Evolutionary conservation across 129 eudicot species (phyloP).

Genomic region (Rutidosis leptorrhynchoides): DNA sequence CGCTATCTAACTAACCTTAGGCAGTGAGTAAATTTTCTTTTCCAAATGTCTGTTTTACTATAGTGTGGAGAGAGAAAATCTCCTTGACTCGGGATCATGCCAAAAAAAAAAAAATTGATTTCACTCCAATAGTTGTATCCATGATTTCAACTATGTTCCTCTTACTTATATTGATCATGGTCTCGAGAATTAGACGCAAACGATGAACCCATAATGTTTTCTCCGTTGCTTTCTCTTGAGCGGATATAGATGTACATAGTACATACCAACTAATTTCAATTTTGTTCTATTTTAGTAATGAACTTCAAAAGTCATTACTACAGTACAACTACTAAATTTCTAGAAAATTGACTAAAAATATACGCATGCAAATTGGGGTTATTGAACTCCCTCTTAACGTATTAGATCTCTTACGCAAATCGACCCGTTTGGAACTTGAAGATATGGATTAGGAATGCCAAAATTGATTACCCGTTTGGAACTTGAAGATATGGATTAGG

Average conservation of each 20-base stretch:
- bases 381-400: too few species aligned
- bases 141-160: conserved; percentile 17
- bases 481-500: too few species aligned
- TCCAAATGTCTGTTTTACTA: neutral
- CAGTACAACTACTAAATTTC: too few species aligned
- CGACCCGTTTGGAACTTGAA: too few species aligned
- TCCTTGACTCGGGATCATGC: conserved; percentile 30
- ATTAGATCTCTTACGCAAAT: too few species aligned
- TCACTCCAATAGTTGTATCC: conserved; percentile 31
- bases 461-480: too few species aligned
- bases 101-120: conserved; percentile 22
- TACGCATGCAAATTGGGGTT: too few species aligned
- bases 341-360: too few species aligned
- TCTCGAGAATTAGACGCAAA: conserved; percentile 34
- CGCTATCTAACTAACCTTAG: too few species aligned
- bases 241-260: neutral
- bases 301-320: neutral
- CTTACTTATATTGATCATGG: conserved; percentile 15
- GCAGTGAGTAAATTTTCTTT: neutral
- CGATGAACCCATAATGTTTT: conserved; percentile 21
- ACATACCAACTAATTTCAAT: conserved; percentile 5
- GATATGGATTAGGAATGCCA: too few species aligned
- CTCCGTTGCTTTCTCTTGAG: neutral
- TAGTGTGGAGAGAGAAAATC: conserved; percentile 28
- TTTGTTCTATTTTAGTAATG: neutral